A percentile compares a stretch with the other conserved stretches of the same genome.
Conservation (phyloP, 768 basidiomycete species). For the Lactifluus rugatus region DNA sequence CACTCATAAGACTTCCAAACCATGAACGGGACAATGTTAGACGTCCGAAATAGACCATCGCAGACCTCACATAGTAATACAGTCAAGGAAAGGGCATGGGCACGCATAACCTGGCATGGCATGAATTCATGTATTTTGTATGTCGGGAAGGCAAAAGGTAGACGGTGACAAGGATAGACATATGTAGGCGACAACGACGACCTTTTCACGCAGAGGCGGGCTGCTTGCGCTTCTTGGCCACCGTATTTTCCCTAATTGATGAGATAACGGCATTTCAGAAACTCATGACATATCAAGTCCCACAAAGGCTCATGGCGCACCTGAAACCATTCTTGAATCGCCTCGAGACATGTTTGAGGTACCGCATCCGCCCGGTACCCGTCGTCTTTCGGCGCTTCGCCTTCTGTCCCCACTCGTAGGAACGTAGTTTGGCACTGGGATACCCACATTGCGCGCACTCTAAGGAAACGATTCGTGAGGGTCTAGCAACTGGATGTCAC, state of each 20-base stretch:
- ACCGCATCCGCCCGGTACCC: conserved; percentile 90
- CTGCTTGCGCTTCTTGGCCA: conserved; percentile 73
- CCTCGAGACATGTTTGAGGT: conserved; percentile 87
- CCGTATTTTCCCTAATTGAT: conserved; percentile 68
- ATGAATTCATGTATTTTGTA: conserved; percentile 27
- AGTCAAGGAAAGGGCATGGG: not conserved
- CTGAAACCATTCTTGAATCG: conserved; percentile 99
- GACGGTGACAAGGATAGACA: conserved; percentile 15
- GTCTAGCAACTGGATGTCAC: not conserved
- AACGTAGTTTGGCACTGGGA: conserved; percentile 89
- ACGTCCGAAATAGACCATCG: not conserved
- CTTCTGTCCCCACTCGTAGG: conserved; percentile 97
- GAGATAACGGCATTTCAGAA: conserved; percentile 1
- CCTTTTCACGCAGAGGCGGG: conserved; percentile 40
- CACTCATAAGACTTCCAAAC: not conserved
- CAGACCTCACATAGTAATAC: not conserved
- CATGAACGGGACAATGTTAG: not conserved
- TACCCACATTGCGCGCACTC: conserved; percentile 96
- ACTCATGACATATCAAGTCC: not conserved
- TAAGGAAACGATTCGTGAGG: conserved; percentile 25
- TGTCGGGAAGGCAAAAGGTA: conserved; percentile 18
- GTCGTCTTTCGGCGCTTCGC: conserved; percentile 99
- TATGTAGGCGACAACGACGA: conserved; percentile 15
- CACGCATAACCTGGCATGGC: conserved; percentile 13
- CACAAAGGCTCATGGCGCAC: conserved; percentile 31